Base-by-base conservation (phyloP, 164 flowering plant species). In the Platanus orientalis region DNA sequence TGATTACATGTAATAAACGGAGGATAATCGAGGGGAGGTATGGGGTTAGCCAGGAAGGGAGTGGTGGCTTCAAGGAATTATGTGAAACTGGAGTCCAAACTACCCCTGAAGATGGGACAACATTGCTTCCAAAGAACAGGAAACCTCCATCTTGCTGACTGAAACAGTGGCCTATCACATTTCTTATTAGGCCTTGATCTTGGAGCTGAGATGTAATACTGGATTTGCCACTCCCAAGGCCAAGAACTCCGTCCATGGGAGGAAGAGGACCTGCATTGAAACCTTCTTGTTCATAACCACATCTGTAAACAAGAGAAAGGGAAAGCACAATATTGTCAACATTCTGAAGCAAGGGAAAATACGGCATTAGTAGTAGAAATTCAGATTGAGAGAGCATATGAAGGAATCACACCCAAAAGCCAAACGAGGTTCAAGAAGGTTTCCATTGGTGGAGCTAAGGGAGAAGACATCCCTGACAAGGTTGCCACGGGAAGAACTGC, bases 101-200 rank as follows among this genome's bases (percentile, higher is more conserved):
- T 6, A 91, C 63, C 5, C 80, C 79, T 0, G 85, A 77, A 60
- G 88, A 60, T 68, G 91, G 92, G 59, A 82, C 84, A n/a, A 84
- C 61, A 47, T 74, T 80, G 24, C 89, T 87, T 9, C 99, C 97
- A 13, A 91, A 77, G 83, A 89, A 92, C 24, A 92, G 84, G 67
- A 63, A 89, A 11, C 97, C 97, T 69, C 88, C 92, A 12, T 85
- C 88, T 49, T 59, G 77, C 2, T 79, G 65, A 63, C 87, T 83
- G 42, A 95, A 66, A 69, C 99, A 95, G 61, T 95, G 99, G 26
- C 97, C 99, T 16, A 92, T 32, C 7, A 92, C 91, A 72, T 90
- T 88, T 40, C 72, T 58, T 14, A 75, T 79, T 21, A 84, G 44
- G 48, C 97, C 94, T 54, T 80, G 81, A 44, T 71, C 75, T 20